A percentile compares a stretch with the other conserved stretches of the same genome.
These are phyloP conservation scores for Ilyonectria mors-panacis DNA, from an alignment of 2,329 filamentous ascomycete genomes.

Conservation along the genomic window DNA sequence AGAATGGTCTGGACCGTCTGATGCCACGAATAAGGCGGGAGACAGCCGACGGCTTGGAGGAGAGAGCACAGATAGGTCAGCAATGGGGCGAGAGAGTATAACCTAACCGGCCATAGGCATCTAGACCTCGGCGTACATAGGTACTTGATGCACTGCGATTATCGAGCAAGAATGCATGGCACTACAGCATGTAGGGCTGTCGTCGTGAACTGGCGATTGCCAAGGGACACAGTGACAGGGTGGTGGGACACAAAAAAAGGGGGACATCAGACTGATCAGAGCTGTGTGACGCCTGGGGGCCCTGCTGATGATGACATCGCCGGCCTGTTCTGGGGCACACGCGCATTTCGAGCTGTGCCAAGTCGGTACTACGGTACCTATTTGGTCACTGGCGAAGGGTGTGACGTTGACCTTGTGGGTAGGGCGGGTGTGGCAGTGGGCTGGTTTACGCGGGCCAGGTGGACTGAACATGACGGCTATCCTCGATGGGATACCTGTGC, in stretches of 20 bases:
- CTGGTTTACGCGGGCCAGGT: constrained; percentile 9
- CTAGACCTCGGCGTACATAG: constrained; percentile 6
- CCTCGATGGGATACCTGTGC: not conserved
- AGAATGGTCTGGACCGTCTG: constrained; percentile 22
- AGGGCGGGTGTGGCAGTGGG: constrained; percentile 7
- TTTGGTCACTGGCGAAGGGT: constrained; percentile 7
- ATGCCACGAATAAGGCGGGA: not conserved
- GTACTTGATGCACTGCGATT: not conserved
- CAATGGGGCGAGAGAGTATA: not conserved
- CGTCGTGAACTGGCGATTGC: constrained; percentile 17
- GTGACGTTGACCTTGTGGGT: constrained; percentile 21
- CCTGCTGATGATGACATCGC: constrained; percentile 25
- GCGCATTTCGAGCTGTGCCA: constrained; percentile 9
- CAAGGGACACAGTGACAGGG: constrained; percentile 5
- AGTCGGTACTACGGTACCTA: constrained; percentile 11
- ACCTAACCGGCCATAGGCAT: constrained; percentile 16
- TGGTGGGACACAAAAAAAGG: constrained; percentile 11
- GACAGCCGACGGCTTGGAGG: not conserved
- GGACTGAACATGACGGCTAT: not conserved
- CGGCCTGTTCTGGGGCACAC: constrained; percentile 1
- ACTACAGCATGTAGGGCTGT: constrained; percentile 12
- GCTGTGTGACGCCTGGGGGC: constrained; percentile 3
- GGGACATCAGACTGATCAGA: not conserved
- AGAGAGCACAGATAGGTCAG: constrained; percentile 2
- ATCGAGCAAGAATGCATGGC: not conserved